Conservation (phyloP, 1,284 basidiomycete genomes). For the Trichosporon inkin region DNA sequence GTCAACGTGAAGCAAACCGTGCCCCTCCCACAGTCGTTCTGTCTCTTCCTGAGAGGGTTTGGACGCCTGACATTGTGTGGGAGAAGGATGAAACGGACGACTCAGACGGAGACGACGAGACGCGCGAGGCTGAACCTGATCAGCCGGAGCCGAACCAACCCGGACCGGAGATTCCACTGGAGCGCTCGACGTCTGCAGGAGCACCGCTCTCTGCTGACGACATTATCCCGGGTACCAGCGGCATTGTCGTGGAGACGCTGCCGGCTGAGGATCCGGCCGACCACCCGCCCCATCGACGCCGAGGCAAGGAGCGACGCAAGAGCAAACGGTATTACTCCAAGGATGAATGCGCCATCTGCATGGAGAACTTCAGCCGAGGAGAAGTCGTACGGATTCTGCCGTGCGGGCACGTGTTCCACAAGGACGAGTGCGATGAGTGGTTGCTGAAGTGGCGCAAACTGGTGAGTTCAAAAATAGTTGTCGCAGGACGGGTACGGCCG, state of each 20-base stretch:
- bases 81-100: slow-evolving; percentile 45
- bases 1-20: slow-evolving; percentile 49
- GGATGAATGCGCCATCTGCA: slow-evolving; percentile 81
- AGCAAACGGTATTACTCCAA: slow-evolving; percentile 46
- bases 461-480: slow-evolving; percentile 54
- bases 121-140: neutral
- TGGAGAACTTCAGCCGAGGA: slow-evolving; percentile 74
- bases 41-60: slow-evolving; percentile 48
- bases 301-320: slow-evolving; percentile 20
- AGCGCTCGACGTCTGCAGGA: neutral
- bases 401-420: slow-evolving; percentile 71
- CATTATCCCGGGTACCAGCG: neutral
- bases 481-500: neutral
- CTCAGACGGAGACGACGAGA: slow-evolving; percentile 14
- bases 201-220: neutral
- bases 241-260: slow-evolving; percentile 2
- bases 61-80: slow-evolving; percentile 51
- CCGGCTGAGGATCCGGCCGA: neutral
- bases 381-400: slow-evolving; percentile 83
- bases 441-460: slow-evolving; percentile 81
- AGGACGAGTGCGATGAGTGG: slow-evolving; percentile 81
- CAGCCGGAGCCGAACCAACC: neutral
- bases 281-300: neutral
- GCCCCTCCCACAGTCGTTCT: slow-evolving; percentile 48
- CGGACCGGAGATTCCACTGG: neutral